These are phyloP conservation scores for Myxozyma geophila DNA, from an alignment of 805 yeast genomes.

Conservation along the genomic window DNA sequence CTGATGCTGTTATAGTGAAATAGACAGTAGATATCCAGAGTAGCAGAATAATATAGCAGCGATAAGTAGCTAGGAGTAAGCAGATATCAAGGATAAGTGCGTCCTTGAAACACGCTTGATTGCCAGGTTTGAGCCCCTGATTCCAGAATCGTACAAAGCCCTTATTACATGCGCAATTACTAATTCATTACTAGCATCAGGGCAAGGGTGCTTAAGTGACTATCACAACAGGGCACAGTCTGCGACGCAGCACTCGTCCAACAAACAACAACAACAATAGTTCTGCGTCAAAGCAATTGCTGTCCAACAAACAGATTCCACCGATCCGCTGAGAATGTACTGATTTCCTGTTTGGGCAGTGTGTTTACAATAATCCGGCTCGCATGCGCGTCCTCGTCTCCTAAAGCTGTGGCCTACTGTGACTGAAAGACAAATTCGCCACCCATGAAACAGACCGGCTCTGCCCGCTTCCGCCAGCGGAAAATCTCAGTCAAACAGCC, in stretches of 20 bases:
- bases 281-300: no score
- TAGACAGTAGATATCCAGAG: no score
- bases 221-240: no score
- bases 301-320: no score
- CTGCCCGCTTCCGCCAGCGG: conserved; percentile 76
- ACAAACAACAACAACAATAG: no score
- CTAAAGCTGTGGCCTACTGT: conserved; percentile 2
- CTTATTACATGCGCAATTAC: neutral
- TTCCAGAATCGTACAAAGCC: neutral
- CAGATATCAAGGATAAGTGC: no score
- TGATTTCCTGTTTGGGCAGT: neutral
- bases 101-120: neutral
- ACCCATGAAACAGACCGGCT: conserved; percentile 33
- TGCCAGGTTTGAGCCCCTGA: neutral
- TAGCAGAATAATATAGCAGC: neutral
- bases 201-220: neutral
- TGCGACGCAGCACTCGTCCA: no score
- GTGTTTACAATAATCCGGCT: neutral
- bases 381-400: conserved; percentile 3
- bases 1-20: no score
- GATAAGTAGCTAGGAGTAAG: neutral
- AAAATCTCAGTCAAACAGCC: conserved; percentile 92
- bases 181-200: neutral
- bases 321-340: no score
- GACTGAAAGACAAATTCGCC: conserved; percentile 4